Evolutionary conservation across 2,329 filamentous ascomycete species (phyloP).

Genomic region (Volutella citrinella): DNA sequence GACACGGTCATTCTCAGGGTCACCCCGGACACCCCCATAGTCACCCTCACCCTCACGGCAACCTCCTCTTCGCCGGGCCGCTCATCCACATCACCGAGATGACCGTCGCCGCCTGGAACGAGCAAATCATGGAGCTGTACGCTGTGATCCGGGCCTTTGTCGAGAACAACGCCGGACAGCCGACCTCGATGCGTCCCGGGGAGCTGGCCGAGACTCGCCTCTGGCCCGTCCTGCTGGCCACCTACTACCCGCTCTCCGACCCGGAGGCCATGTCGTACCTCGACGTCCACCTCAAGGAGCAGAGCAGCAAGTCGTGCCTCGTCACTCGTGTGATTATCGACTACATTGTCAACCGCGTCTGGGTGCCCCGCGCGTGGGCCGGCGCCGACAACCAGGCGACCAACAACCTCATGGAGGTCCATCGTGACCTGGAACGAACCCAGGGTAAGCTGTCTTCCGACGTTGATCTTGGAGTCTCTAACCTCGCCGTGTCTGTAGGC

Average conservation of each 20-base stretch:
- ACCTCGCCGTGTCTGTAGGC: conserved; percentile 19
- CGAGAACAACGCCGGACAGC: conserved; percentile 30
- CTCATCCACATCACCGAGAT: conserved; percentile 35
- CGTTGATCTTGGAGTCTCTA: not conserved
- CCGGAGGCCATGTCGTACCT: conserved; percentile 39
- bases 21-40: too few relatives aligned
- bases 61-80: conserved; percentile 18
- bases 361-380: conserved; percentile 38
- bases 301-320: conserved; percentile 40
- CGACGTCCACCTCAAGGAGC: conserved; percentile 37
- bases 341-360: conserved; percentile 40
- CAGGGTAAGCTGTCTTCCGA: conserved; percentile 27
- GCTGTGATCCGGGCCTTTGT: conserved; percentile 34
- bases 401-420: conserved; percentile 32
- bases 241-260: conserved; percentile 36
- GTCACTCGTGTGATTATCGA: conserved; percentile 41
- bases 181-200: conserved; percentile 26
- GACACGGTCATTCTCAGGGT: too few relatives aligned
- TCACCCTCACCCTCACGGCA: too few relatives aligned
- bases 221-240: conserved; percentile 36
- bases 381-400: conserved; percentile 35
- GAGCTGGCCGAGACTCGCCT: conserved; percentile 29
- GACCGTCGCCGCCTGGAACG: conserved; percentile 32
- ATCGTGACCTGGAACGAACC: conserved; percentile 34
- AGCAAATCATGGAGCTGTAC: conserved; percentile 36